These are phyloP conservation scores for Solanum sitiens DNA, from an alignment of 257 asterid species.

Conservation along the genomic window DNA sequence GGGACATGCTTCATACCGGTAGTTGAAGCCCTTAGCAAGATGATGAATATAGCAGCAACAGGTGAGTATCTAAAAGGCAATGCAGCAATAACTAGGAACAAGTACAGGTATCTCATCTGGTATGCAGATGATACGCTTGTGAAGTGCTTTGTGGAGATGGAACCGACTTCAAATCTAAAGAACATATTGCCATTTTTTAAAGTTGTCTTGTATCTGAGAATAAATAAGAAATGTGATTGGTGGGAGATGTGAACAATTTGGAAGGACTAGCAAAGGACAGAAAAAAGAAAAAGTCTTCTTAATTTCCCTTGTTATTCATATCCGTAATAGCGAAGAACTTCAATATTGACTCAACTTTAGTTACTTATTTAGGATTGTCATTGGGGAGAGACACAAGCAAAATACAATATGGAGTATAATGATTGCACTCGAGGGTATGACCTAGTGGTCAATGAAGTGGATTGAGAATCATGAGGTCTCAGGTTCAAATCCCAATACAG, in stretches of 20 bases:
- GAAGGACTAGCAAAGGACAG: background rate
- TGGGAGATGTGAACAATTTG: background rate
- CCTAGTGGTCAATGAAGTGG: background rate
- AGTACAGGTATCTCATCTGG: background rate
- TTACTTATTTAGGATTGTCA: background rate
- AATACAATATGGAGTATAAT: background rate
- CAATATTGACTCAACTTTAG: background rate
- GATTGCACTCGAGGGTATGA: background rate
- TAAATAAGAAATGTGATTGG: background rate
- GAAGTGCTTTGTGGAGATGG: background rate
- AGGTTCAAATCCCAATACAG: background rate
- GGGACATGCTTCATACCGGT: background rate
- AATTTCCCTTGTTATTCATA: background rate
- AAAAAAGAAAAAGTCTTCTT: background rate
- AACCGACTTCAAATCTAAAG: background rate
- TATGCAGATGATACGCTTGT: background rate
- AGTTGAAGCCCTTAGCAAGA: background rate
- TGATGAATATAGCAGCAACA: background rate
- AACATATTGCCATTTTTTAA: background rate
- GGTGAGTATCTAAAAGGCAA: background rate
- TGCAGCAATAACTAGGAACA: background rate
- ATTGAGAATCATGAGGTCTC: background rate
- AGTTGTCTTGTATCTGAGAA: background rate
- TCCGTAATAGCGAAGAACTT: background rate
- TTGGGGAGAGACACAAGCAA: background rate